Evolutionary conservation across 2,329 filamentous ascomycete species (phyloP).

Genomic region (Neonectria coccinea): DNA sequence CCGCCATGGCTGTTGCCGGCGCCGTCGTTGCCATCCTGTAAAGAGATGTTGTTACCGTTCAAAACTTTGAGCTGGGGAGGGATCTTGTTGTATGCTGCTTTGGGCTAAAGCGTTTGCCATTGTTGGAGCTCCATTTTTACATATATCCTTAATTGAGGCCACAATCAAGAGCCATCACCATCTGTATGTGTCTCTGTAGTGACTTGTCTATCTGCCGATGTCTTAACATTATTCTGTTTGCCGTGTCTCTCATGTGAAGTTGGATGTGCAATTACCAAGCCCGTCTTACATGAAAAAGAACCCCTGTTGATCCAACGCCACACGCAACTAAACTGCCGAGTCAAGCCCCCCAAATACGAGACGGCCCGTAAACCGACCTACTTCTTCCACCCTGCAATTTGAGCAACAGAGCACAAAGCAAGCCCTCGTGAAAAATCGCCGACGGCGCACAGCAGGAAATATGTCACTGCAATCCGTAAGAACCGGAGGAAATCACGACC

Average conservation of each 20-base stretch:
- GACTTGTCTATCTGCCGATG: background rate
- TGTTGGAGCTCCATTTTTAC: background rate
- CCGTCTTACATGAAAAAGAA: background rate
- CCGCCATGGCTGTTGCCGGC: slow-evolving; percentile 48
- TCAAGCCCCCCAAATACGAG: background rate
- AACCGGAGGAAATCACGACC: background rate
- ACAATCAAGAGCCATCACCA: background rate
- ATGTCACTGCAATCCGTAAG: background rate
- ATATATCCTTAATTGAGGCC: background rate
- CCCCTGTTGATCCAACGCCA: background rate
- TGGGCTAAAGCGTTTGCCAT: slow-evolving; percentile 1
- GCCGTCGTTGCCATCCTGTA: slow-evolving; percentile 48
- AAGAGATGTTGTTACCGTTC: slow-evolving; percentile 3
- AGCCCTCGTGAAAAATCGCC: background rate
- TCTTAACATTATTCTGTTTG: too few relatives aligned
- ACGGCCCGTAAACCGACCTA: background rate
- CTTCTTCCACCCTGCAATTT: background rate
- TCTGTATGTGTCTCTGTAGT: background rate
- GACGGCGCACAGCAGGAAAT: background rate
- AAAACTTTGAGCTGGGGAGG: background rate
- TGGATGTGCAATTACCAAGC: too few relatives aligned
- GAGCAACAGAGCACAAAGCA: background rate
- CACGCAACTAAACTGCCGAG: background rate
- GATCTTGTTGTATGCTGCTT: background rate
- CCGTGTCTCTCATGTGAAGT: too few relatives aligned